Percentiles rank a stretch among this genome's conserved stretches.
Conservation (phyloP, 371 early-diverging fungal species). For the Synchytrium microbalum region DNA sequence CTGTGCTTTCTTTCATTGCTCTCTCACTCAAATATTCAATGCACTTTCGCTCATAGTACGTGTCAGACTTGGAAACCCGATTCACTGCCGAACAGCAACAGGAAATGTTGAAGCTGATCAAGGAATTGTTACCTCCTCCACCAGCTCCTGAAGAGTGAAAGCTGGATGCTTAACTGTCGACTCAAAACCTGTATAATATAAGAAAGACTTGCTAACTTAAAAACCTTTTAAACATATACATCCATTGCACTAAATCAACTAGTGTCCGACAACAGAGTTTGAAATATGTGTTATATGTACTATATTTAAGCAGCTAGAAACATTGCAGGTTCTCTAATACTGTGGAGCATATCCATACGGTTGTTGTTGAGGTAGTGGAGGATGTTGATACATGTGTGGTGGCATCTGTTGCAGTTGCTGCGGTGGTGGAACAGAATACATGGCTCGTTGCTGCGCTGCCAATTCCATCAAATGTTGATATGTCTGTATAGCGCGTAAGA, state of each 20-base stretch:
- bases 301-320: no score
- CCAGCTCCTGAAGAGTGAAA: neutral
- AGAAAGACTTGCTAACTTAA: no score
- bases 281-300: no score
- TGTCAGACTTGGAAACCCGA: neutral
- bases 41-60: neutral
- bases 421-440: neutral
- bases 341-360: no score
- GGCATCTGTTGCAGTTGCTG: no score
- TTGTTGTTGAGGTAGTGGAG: neutral
- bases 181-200: no score
- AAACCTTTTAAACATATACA: no score
- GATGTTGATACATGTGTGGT: neutral
- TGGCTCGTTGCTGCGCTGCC: constrained; percentile 11
- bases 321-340: no score
- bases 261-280: no score
- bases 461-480: constrained; percentile 37
- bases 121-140: neutral
- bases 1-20: neutral
- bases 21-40: neutral
- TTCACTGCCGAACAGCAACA: neutral
- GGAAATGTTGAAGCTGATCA: neutral
- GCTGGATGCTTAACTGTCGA: no score
- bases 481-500: constrained; percentile 27
- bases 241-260: no score